These are phyloP conservation scores for Trichomonascus vanleenenianus DNA, from an alignment of 805 yeast genomes.

Conservation along the genomic window DNA sequence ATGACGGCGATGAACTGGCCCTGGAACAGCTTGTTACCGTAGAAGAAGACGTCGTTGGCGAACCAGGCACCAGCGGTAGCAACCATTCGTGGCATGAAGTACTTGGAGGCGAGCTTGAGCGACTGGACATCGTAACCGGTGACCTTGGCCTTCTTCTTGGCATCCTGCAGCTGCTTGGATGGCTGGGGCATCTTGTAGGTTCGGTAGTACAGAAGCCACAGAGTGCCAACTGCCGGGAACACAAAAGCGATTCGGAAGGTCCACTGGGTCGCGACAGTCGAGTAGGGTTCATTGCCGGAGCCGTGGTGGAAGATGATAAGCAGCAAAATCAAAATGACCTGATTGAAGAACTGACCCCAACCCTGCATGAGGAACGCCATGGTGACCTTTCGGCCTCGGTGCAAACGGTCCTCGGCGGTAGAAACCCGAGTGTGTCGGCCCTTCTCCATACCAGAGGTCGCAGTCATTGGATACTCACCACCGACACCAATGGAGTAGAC, in stretches of 20 bases:
- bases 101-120: constrained; percentile 17
- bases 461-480: constrained; percentile 61
- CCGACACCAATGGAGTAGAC: constrained; percentile 48
- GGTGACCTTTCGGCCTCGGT: constrained; percentile 30
- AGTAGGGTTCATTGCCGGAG: constrained; percentile 78
- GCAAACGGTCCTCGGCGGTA: constrained; percentile 26
- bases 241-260: constrained; percentile 29
- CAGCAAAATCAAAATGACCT: constrained; percentile 73
- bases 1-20: constrained; percentile 29
- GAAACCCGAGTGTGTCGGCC: constrained; percentile 21
- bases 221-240: constrained; percentile 28
- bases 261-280: constrained; percentile 28
- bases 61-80: constrained; percentile 54
- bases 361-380: constrained; percentile 80
- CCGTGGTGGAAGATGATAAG: constrained; percentile 83
- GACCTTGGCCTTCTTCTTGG: constrained; percentile 24
- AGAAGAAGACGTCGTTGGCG: constrained; percentile 52
- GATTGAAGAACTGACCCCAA: constrained; percentile 88
- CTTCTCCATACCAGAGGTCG: constrained; percentile 55
- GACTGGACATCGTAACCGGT: constrained; percentile 28
- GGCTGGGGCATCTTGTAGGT: constrained; percentile 27
- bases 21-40: constrained; percentile 44
- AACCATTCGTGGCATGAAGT: constrained; percentile 40
- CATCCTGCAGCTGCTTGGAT: constrained; percentile 18
- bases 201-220: constrained; percentile 30